Evolutionary conservation across 2,329 filamentous ascomycete species (phyloP).

Genomic region (Akanthomyces dipterigenus): DNA sequence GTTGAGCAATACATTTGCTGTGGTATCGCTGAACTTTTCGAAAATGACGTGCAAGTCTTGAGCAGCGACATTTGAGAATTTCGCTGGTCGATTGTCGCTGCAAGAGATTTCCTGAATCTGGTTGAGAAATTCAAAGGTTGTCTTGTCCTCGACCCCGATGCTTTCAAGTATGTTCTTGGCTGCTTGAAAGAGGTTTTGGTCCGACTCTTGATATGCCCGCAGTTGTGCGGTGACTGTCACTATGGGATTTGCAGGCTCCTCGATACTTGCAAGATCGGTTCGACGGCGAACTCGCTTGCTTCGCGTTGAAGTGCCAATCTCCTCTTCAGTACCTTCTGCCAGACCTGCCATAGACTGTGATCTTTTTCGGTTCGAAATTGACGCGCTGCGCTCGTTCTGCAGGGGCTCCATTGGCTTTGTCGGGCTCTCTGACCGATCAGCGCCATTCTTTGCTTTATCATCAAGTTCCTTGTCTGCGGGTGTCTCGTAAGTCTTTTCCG

Average conservation of each 20-base stretch:
- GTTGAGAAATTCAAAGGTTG: slow-evolving; percentile 36
- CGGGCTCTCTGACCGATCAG: slow-evolving; percentile 18
- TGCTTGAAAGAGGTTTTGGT: slow-evolving; percentile 49
- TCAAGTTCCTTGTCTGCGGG: slow-evolving; percentile 14
- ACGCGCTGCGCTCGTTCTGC: slow-evolving; percentile 31
- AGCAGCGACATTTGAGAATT: slow-evolving; percentile 39
- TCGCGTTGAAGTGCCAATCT: slow-evolving; percentile 51
- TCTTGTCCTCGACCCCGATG: slow-evolving; percentile 45
- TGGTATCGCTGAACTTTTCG: slow-evolving; percentile 46
- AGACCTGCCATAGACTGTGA: slow-evolving; percentile 57
- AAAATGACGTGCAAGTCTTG: slow-evolving; percentile 44
- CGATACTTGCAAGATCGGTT: slow-evolving; percentile 44
- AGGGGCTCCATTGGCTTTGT: slow-evolving; percentile 22
- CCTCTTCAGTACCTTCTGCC: slow-evolving; percentile 49
- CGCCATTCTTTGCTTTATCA: slow-evolving; percentile 17
- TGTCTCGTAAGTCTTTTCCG: slow-evolving; percentile 13
- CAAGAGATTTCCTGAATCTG: slow-evolving; percentile 48
- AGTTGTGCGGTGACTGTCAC: slow-evolving; percentile 48
- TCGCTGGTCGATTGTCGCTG: slow-evolving; percentile 43
- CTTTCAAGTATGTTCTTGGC: slow-evolving; percentile 50
- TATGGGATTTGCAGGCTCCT: slow-evolving; percentile 47
- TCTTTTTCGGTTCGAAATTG: slow-evolving; percentile 46
- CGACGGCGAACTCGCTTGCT: slow-evolving; percentile 60
- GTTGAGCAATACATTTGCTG: slow-evolving; percentile 44
- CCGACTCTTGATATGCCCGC: slow-evolving; percentile 49